phyloP scores from a whole-genome alignment of 495 filamentous ascomycete genomes.

The Aspergillus leporis region DNA sequence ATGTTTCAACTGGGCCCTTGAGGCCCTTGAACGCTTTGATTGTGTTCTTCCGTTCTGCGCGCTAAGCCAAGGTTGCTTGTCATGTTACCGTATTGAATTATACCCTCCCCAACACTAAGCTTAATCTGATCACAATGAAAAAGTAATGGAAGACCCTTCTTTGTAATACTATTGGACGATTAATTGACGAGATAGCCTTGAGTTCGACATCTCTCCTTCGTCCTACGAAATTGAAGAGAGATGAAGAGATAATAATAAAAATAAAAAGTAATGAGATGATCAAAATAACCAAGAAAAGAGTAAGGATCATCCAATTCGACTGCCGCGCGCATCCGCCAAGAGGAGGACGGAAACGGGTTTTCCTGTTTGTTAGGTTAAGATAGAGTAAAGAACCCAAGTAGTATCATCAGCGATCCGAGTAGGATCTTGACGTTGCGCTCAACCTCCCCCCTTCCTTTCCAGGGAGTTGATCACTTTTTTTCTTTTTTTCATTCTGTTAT shows the following conservation, averaged over 20 bases:
- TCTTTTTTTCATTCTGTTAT: background rate
- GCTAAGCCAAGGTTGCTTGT: background rate
- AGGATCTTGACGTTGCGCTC: background rate
- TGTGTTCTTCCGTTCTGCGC: background rate
- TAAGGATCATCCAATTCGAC: background rate
- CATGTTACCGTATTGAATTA: background rate
- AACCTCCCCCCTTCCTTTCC: constrained; percentile 1
- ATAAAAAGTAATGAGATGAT: too few relatives aligned
- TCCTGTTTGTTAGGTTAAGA: background rate
- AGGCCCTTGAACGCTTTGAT: background rate
- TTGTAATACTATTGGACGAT: background rate
- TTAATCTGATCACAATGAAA: background rate
- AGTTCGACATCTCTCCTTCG: too few relatives aligned
- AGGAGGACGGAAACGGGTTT: background rate
- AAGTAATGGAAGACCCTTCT: too few relatives aligned
- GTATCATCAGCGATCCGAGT: background rate
- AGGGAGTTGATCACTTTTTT: background rate
- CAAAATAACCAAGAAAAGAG: background rate
- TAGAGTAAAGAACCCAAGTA: background rate
- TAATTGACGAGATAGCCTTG: background rate
- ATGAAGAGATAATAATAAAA: background rate
- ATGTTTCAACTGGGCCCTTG: background rate
- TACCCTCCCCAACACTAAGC: background rate
- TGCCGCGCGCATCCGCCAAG: background rate
- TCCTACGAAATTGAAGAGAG: background rate